Evolutionary conservation across 169 alveolate species (phyloP).

Genomic region (Babesia divergens): DNA sequence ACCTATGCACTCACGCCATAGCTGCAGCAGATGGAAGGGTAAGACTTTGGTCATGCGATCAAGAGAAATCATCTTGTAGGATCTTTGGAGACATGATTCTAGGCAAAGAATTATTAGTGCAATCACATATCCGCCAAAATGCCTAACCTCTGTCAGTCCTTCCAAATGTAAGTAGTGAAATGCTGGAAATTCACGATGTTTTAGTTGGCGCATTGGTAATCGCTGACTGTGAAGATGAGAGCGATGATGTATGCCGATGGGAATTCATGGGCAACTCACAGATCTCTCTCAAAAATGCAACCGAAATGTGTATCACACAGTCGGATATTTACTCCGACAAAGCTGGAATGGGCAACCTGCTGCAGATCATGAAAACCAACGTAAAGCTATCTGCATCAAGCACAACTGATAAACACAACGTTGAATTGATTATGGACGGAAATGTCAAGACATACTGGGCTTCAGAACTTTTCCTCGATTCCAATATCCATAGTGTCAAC

Average conservation of each 20-base stretch:
- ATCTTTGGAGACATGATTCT: slow-evolving; percentile 75
- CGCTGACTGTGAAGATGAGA: slow-evolving; percentile 78
- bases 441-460: slow-evolving; percentile 86
- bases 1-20: slow-evolving; percentile 78
- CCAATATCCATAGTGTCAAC: slow-evolving; percentile 66
- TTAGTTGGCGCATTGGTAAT: slow-evolving; percentile 71
- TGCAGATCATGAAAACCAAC: slow-evolving; percentile 33
- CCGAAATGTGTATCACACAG: slow-evolving; percentile 79
- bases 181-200: neutral
- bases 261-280: slow-evolving; percentile 82
- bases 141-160: slow-evolving; percentile 57
- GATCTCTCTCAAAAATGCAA: slow-evolving; percentile 72
- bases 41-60: neutral
- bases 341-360: slow-evolving; percentile 81
- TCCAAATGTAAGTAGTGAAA: slow-evolving; percentile 27
- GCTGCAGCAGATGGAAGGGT: slow-evolving; percentile 80
- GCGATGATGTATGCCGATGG: slow-evolving; percentile 81
- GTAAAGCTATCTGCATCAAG: slow-evolving; percentile 45
- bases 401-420: slow-evolving; percentile 71
- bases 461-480: slow-evolving; percentile 78
- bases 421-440: slow-evolving; percentile 79
- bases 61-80: slow-evolving; percentile 48
- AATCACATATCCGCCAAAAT: slow-evolving; percentile 57
- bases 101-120: slow-evolving; percentile 69
- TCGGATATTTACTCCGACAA: slow-evolving; percentile 69